Base-by-base conservation (phyloP, 2,329 filamentous ascomycete genomes). In the Escovopsis sp. region DNA sequence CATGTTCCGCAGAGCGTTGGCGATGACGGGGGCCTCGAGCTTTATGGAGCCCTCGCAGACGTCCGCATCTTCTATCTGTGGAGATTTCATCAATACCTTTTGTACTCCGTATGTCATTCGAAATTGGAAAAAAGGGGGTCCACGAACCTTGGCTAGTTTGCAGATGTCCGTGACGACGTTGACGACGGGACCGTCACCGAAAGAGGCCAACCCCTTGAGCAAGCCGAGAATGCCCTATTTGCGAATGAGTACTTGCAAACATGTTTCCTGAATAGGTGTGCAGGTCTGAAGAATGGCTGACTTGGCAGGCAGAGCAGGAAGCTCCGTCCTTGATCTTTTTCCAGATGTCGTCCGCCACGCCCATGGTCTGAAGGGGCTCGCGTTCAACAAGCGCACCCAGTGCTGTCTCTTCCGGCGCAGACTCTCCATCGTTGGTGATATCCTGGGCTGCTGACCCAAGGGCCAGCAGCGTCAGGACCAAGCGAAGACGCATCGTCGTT, bases 21-120 rank as follows among this genome's bases (percentile, higher is more conserved):
- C 69, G 26, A 75, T 55, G 41, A 74, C 68, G 3, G 72, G 71
- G 0, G 69, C 72, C 52, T 77, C 71, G 1, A 64, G 61, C 4
- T 58, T 59, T 26, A 76, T 63, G 8, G 68, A 58, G 5, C 73
- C 74, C 3, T 63, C 58, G 44, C 74, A 77, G 26, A 77, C 73
- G 52, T 77, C 73, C 28, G 58, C 52, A 42, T 76, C 72, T 50
- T 72, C 64, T 33, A 62, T 56, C 65, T 72, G 11, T 15, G 15
- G 15, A 15, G 2, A 15, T 15, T 15, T 15, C 15, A 15, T 15
- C 15, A 15, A 15, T 15, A 15, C 15, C 15, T 15, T 15, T 2
- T 15, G 15, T n/a, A n/a, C n/a, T n/a, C n/a, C n/a, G n/a, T 15
- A 15, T 15, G 15, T 15, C 23, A 28, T 11, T n/a, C n/a, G 18